Base-by-base conservation (phyloP, 2,329 filamentous ascomycete species). In the Neoascochyta sp. region DNA sequence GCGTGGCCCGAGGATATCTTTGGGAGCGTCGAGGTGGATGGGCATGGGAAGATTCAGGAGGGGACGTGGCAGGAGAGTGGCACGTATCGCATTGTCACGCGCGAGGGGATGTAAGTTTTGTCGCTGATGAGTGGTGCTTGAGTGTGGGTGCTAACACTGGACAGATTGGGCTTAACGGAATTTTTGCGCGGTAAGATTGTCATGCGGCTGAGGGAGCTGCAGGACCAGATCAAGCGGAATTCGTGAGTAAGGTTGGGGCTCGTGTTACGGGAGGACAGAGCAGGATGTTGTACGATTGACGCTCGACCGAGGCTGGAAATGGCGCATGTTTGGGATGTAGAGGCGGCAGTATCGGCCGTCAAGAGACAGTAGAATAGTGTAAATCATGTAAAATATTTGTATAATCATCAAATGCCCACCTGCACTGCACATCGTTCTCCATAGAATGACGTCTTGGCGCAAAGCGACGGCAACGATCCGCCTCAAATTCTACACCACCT, bases 1-100 rank as follows among this genome's bases (percentile, higher is more conserved):
- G 74, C 78, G 29, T 78, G 72, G 71, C 77, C 78, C 0, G 78
- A 81, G 52, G 78, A 81, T 58, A 81, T 81, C 27, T 76, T 81
- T 50, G 78, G 78, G 9, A 80, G 76, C 44, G 51, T 81, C 14
- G 77, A 81, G 55, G 73, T 81, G 4, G 76, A 80, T 57, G 67
- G 66, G 0, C 42, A 68, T 11, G 78, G 78, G 2, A 59, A 65
- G n/a, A 78, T 81, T 54, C 73, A 70, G 24, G 68, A 26, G 67
- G 77, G 77, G 8, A 70, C 71, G 28, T 81, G 78, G 62, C 76
- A 80, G 57, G 60, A 69, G 16, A 76, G 73, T 54, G 77, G 75
- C 13, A 80, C 76, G n/a, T 81, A 81, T 64, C 63, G 78, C 28
- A 59, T 77, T 22, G 62, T 77, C 10, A 81, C 78, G 14, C 65